Base-by-base conservation (phyloP, 2,329 filamentous ascomycete genomes). In the Diaporthe nobilis region DNA sequence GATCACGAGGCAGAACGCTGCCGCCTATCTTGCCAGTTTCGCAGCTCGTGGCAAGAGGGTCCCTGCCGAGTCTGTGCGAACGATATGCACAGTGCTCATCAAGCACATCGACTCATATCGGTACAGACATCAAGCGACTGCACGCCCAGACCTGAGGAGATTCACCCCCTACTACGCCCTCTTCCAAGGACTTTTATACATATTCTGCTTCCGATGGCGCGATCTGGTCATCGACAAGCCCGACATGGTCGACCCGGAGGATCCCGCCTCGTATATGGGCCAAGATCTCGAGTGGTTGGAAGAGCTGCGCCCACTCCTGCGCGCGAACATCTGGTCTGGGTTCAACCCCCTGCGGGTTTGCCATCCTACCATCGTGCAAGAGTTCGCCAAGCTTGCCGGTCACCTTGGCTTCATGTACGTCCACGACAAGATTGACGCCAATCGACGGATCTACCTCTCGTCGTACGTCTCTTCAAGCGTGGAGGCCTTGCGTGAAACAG, bases 181-280 rank as follows among this genome's bases (percentile, higher is more conserved):
- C 65, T 92, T 94, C n/a, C 96, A 98, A 84, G 95, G 95, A 1
- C 88, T 97, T 3, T 90, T 98, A 34, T 98, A 98, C 86, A 96
- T 98, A 76, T 98, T 98, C 82, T 99, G 97, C 87, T 99, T 99
- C 88, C 93, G 97, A 73, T 99, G 97, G 97, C 93, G 95, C 77
- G 96, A 98, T 81, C 88, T 99, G 63, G 93, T 95, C 74, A 87
- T 90, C 28, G 89, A 90, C 2, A 90, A 89, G 4, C 87, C 90
- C 1, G 88, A 92, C 76, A 87, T 85, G 77, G 89, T 90, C 75
- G 94, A 91, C 84, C 90, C 87, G 77, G 93, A 91, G 75, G 91
- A 93, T 76, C 86, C 88, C 15, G 86, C 88, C 1, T 90, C 89
- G 1, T 92, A 91, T 79, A 85, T 92, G 25, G 89, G 92, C 3